Conservation (phyloP, 2,329 filamentous ascomycete genomes). For the Ilyonectria sp. region DNA sequence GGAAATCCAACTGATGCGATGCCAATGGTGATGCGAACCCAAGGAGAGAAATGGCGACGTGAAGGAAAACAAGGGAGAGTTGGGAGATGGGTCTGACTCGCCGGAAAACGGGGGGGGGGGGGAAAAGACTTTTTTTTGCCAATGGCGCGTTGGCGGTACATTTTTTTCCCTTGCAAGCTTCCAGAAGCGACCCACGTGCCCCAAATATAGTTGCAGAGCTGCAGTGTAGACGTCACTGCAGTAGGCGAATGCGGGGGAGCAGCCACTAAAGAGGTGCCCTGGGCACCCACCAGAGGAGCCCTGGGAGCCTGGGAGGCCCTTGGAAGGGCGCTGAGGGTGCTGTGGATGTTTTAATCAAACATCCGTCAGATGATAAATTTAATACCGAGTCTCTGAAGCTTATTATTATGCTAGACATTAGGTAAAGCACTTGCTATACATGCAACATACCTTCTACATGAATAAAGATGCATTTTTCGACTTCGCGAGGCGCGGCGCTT, state of each 20-base stretch:
- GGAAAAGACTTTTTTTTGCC: constrained; percentile 45
- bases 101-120: constrained; percentile 24
- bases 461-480: not conserved
- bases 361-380: not conserved
- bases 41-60: constrained; percentile 5
- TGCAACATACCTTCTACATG: not conserved
- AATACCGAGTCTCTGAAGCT: too few species aligned
- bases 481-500: not conserved
- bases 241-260: constrained; percentile 39
- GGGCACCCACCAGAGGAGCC: constrained; percentile 12
- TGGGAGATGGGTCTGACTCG: constrained; percentile 30
- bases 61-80: constrained; percentile 38
- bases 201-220: constrained; percentile 33
- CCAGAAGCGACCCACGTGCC: constrained; percentile 44
- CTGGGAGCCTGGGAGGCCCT: constrained; percentile 3
- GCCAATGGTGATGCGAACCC: not conserved
- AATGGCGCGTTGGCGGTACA: constrained; percentile 29
- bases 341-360: too few species aligned
- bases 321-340: constrained; percentile 26
- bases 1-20: not conserved
- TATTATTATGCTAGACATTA: too few species aligned
- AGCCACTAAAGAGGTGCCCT: constrained; percentile 33
- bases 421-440: too few species aligned
- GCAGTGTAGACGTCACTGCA: constrained; percentile 44
- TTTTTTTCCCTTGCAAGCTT: constrained; percentile 35